Evolutionary conservation across 139 green algal genomes (phyloP), one percentile per base, ranked within the genome.

Genomic region (Parachlorella kessleri): DNA sequence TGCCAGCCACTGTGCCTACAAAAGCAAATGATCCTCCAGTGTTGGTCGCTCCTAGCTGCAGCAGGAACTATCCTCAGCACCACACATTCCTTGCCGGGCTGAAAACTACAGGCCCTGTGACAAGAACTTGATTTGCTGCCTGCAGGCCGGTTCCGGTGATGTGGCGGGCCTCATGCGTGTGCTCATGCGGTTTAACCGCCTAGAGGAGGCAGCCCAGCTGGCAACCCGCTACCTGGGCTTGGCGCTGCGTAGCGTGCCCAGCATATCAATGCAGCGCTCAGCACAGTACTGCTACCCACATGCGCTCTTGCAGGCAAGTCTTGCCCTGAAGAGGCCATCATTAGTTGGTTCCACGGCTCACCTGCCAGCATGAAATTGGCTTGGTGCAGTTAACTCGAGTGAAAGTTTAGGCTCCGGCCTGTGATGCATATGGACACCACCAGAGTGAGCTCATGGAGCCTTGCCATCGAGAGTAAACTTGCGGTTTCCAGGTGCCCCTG

Each of bases 201-300:
- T 88, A 48, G 68, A 73, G 3, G 82, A 90, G 24, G 87, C 84
- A 3, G 75, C 75, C 24, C 33, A 71, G 36, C 66, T 91, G 78
- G 81, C 82, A 6, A 67, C 48, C 10, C 10, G 26, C 66, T 48
- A 77, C 72, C 64, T 89, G 70, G 37, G 35, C 6, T 36, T 10
- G n/a, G 41, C 41, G 23, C 33, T 73, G 66, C 64, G 33, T 32
- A 82, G 53, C 38, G 77, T 86, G 76, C 81, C 77, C 70, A 85
- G 72, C 64, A 66, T 85, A 24, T 37, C 30, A 37, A 66, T 82
- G 72, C 55, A 53, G 3, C 28, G 37, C 37, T 41, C 64, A 1
- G 30, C 73, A 33, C 64, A 74, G 64, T 54, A 82, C 28, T 87
- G 35, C 70, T 77, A 85, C 36, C 82, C 82, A 0, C 48, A 76